A percentile compares a stretch with the other conserved stretches of the same genome.
phyloP scores from a whole-genome alignment of 371 early-diverging fungal species.

The Syncephalastrum racemosum region DNA sequence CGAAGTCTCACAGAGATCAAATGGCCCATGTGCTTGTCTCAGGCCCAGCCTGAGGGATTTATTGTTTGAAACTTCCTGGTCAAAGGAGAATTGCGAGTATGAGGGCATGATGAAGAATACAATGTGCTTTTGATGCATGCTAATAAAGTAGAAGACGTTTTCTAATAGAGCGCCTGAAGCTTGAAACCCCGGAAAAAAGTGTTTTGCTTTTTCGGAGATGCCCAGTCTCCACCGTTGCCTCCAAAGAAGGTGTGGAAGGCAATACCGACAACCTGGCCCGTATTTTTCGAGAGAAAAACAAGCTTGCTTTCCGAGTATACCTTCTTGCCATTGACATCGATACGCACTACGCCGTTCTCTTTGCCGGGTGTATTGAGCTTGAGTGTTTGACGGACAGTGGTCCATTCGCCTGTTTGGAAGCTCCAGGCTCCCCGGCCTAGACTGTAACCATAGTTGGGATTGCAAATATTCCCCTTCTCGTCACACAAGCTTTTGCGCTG shows the following conservation, averaged over 20 bases:
- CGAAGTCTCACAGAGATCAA: too few species aligned
- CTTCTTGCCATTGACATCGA: slow-evolving; percentile 40
- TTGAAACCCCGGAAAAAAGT: slow-evolving; percentile 56
- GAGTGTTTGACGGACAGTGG: slow-evolving; percentile 52
- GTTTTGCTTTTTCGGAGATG: slow-evolving; percentile 50
- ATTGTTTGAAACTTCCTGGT: too few species aligned
- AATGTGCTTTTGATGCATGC: too few species aligned
- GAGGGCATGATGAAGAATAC: too few species aligned
- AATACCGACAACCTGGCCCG: slow-evolving; percentile 14
- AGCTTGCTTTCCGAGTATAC: slow-evolving; percentile 25
- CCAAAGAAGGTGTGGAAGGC: slow-evolving; percentile 59
- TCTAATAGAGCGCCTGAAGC: slow-evolving; percentile 10
- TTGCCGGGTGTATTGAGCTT: slow-evolving; percentile 56
- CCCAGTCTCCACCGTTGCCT: slow-evolving; percentile 44
- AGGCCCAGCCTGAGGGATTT: too few species aligned
- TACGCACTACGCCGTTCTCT: slow-evolving; percentile 41
- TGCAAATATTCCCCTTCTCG: slow-evolving; percentile 51
- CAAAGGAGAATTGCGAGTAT: too few species aligned
- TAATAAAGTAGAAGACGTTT: too few species aligned
- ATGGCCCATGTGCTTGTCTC: too few species aligned
- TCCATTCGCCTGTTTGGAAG: slow-evolving; percentile 59
- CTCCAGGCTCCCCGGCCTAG: slow-evolving; percentile 59
- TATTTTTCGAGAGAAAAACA: slow-evolving; percentile 25
- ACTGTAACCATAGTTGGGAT: slow-evolving; percentile 61
- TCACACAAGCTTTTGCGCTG: slow-evolving; percentile 48